Conservation (phyloP, 2,329 filamentous ascomycete genomes). For the Xylaria hypoxylon region DNA sequence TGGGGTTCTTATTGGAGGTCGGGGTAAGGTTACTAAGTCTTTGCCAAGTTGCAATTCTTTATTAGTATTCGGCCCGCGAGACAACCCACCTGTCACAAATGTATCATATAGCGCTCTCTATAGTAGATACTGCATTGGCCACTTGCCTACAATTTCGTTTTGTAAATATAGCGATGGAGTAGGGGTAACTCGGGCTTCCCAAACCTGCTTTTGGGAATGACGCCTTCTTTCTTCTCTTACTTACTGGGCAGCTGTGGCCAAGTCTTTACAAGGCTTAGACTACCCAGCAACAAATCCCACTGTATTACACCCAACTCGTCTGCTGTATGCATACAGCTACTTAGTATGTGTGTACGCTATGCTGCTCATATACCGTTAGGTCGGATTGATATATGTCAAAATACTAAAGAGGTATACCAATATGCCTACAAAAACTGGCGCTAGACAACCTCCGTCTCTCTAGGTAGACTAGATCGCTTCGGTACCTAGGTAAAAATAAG, state of each 20-base stretch:
- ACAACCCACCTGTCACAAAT: conserved; percentile 35
- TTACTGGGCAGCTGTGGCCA: neutral
- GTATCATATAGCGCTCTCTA: conserved; percentile 6
- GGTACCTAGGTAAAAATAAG: conserved; percentile 22
- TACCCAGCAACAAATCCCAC: neutral
- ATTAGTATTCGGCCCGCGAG: conserved; percentile 46
- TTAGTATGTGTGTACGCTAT: neutral
- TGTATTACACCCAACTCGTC: neutral
- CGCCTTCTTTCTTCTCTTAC: neutral
- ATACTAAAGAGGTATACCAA: conserved; percentile 16
- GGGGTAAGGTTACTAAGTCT: conserved; percentile 44
- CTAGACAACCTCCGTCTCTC: conserved; percentile 10
- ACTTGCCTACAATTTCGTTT: neutral
- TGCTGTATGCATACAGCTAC: neutral
- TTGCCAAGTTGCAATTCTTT: conserved; percentile 39
- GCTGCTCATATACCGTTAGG: neutral
- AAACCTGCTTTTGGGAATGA: conserved; percentile 14
- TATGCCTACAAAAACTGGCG: conserved; percentile 1
- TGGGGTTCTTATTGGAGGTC: conserved; percentile 33
- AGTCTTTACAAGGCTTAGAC: conserved; percentile 7
- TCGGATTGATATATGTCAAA: conserved; percentile 17
- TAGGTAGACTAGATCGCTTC: conserved; percentile 14
- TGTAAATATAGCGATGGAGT: conserved; percentile 1
- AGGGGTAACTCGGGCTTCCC: neutral
- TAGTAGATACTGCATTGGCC: conserved; percentile 23